Conservation (phyloP, 2,329 filamentous ascomycete species). For the Stenocarpella maydis region DNA sequence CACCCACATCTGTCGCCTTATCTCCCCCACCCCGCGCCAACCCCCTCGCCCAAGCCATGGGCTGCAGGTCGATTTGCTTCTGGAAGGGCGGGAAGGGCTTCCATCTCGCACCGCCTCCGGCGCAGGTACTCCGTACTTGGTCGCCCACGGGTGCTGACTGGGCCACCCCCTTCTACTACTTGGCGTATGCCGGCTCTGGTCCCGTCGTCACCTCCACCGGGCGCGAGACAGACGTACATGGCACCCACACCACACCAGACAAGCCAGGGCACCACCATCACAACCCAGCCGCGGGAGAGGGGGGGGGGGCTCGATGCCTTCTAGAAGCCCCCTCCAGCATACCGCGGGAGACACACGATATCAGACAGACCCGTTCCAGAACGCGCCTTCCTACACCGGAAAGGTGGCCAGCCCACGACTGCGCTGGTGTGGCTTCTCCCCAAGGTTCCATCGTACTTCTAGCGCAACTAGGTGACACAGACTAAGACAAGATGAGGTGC, state of each 20-base stretch:
- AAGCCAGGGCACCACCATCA: constrained; percentile 4
- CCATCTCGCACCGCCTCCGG: constrained; percentile 16
- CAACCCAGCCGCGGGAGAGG: too few relatives aligned
- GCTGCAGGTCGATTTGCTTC: constrained; percentile 14
- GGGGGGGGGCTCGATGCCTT: constrained; percentile 4
- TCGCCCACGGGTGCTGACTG: background rate
- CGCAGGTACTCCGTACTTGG: constrained; percentile 13
- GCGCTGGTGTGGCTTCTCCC: background rate
- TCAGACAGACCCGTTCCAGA: background rate
- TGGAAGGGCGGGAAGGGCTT: constrained; percentile 26
- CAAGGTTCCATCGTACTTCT: constrained; percentile 30
- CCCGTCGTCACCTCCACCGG: constrained; percentile 21
- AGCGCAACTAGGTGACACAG: constrained; percentile 2
- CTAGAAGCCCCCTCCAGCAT: constrained; percentile 16
- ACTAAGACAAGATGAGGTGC: background rate
- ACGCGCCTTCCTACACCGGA: constrained; percentile 31
- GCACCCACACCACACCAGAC: background rate
- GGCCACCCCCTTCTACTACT: constrained; percentile 8
- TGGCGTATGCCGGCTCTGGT: constrained; percentile 25
- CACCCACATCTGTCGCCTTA: constrained; percentile 16
- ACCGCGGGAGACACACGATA: constrained; percentile 9
- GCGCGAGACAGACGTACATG: background rate
- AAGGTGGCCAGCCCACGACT: background rate
- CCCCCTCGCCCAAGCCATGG: background rate
- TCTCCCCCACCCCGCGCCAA: background rate